Evolutionary conservation across 139 green algal genomes (phyloP).

Genomic region (Chlorella sp.): DNA sequence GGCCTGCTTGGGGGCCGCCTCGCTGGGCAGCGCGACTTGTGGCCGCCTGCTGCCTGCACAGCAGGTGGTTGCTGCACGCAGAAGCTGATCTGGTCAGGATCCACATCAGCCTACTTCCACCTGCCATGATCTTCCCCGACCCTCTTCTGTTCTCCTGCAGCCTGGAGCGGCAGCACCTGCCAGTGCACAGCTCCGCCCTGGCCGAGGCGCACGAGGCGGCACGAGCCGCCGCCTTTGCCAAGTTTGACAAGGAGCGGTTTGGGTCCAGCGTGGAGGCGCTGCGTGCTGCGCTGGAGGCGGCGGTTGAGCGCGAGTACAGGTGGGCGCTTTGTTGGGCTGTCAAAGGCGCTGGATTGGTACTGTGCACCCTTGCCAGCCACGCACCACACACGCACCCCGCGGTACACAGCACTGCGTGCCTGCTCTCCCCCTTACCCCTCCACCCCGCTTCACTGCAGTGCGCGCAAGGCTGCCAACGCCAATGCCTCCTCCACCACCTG

Average conservation of each 20-base stretch:
- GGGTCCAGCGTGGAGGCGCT: slow-evolving; percentile 53
- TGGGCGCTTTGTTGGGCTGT: too few relatives aligned
- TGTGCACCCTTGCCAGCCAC: too few relatives aligned
- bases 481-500: slow-evolving; percentile 45
- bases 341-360: too few relatives aligned
- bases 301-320: slow-evolving; percentile 55
- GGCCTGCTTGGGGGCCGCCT: too few relatives aligned
- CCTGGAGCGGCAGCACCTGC: slow-evolving; percentile 58
- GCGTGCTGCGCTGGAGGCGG: slow-evolving; percentile 46
- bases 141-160: neutral
- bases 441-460: slow-evolving; percentile 9
- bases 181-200: slow-evolving; percentile 58
- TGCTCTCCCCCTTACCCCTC: neutral
- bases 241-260: slow-evolving; percentile 67
- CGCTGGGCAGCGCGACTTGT: too few relatives aligned
- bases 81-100: too few relatives aligned
- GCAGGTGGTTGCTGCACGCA: too few relatives aligned
- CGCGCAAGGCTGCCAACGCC: slow-evolving; percentile 45
- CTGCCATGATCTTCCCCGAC: neutral
- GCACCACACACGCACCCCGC: too few relatives aligned
- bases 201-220: slow-evolving; percentile 29
- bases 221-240: slow-evolving; percentile 6
- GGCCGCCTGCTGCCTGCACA: too few relatives aligned
- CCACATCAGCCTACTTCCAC: too few relatives aligned
- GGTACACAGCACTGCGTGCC: too few relatives aligned